Evolutionary conservation across 176 grass and related monocot genomes (phyloP).

Genomic region (Cenchrus americanus): DNA sequence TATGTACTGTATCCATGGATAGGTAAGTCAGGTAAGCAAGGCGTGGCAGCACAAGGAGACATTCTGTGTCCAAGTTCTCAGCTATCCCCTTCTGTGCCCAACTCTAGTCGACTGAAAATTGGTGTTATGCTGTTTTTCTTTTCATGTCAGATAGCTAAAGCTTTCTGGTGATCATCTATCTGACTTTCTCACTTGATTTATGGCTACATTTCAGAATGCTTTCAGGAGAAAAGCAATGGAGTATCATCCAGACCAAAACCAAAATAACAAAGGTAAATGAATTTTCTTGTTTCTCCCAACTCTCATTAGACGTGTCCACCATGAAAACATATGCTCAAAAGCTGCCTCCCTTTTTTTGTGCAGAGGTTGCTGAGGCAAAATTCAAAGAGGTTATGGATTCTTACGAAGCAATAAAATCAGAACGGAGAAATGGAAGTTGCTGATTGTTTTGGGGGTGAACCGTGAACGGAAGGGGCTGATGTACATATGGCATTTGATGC

Average conservation of each 20-base stretch:
- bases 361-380: constrained; percentile 79
- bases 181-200: constrained; percentile 26
- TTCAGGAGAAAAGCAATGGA: constrained; percentile 89
- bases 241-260: constrained; percentile 89
- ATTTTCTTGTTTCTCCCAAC: not conserved
- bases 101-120: not conserved
- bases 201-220: constrained; percentile 62
- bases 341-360: not conserved
- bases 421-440: constrained; percentile 57
- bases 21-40: not conserved
- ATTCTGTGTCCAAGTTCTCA: no score
- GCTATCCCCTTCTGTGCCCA: no score
- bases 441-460: constrained; percentile 20
- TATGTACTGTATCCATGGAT: not conserved
- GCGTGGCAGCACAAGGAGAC: not conserved
- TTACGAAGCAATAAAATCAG: constrained; percentile 83
- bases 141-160: constrained; percentile 12
- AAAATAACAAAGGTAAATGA: constrained; percentile 67
- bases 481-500: constrained; percentile 19
- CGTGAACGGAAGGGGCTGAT: not conserved
- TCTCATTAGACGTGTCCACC: not conserved
- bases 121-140: not conserved
- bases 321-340: constrained; percentile 2
- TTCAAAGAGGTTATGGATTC: constrained; percentile 88
- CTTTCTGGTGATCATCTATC: constrained; percentile 2